Evolutionary conservation across 495 filamentous ascomycete genomes (phyloP).

Genomic region (Talaromyces ruber): DNA sequence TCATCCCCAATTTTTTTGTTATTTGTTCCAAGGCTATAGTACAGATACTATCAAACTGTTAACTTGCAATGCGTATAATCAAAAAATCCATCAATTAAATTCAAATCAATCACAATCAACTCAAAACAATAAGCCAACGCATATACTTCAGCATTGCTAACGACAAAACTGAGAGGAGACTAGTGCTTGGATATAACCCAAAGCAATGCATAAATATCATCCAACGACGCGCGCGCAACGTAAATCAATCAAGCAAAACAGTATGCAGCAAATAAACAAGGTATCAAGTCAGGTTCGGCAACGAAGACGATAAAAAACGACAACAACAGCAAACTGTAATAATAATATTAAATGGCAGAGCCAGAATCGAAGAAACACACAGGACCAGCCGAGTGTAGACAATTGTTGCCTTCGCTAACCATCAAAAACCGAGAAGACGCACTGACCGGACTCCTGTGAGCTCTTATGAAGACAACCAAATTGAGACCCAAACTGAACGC

Average conservation of each 20-base stretch:
- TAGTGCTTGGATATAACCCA: neutral
- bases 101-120: neutral
- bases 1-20: neutral
- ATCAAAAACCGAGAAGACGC: slow-evolving; percentile 28
- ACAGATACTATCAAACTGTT: slow-evolving; percentile 2
- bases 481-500: slow-evolving; percentile 13
- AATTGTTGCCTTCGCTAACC: slow-evolving; percentile 26
- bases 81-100: neutral
- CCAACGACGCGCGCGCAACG: neutral
- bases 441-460: slow-evolving; percentile 41
- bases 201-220: slow-evolving; percentile 1
- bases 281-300: slow-evolving; percentile 9
- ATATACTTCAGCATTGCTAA: neutral
- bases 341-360: slow-evolving; percentile 8
- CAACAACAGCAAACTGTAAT: slow-evolving; percentile 14
- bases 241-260: neutral
- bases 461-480: slow-evolving; percentile 27
- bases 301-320: slow-evolving; percentile 11
- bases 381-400: slow-evolving; percentile 45
- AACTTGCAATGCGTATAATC: neutral
- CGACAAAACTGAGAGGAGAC: slow-evolving; percentile 1
- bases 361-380: slow-evolving; percentile 36
- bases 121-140: neutral
- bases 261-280: neutral
- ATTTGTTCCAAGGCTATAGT: slow-evolving; percentile 1